phyloP scores from a whole-genome alignment of 2,329 filamentous ascomycete species.

The Ceratocystiopsis minuta region DNA sequence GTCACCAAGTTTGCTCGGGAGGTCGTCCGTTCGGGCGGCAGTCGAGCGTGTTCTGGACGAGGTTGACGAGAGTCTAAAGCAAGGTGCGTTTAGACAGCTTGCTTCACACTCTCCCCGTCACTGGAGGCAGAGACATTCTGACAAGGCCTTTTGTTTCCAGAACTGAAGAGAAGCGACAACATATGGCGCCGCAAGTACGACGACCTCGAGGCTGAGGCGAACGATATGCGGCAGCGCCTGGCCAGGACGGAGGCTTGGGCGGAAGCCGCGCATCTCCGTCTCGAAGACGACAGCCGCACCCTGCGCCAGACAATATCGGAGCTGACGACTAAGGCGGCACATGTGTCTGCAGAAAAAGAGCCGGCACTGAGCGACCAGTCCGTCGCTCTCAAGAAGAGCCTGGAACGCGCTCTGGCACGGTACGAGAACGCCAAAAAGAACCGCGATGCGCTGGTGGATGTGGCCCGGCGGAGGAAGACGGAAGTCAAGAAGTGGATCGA shows the following conservation, averaged over 20 bases:
- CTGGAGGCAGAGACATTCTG: not conserved
- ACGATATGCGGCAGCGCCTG: conserved; percentile 13
- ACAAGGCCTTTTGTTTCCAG: not conserved
- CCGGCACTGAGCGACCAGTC: too few relatives aligned
- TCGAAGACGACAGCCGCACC: too few relatives aligned
- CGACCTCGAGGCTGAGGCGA: not conserved
- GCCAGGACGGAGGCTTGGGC: conserved; percentile 6
- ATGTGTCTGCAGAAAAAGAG: too few relatives aligned
- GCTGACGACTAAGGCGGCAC: too few relatives aligned
- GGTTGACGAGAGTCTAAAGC: conserved; percentile 15
- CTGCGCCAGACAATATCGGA: too few relatives aligned
- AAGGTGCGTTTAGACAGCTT: not conserved
- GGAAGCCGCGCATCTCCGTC: too few relatives aligned
- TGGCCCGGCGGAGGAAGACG: conserved; percentile 22
- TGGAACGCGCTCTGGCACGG: conserved; percentile 7
- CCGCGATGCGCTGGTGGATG: conserved; percentile 22
- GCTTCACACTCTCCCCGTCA: too few relatives aligned
- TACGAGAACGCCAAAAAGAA: conserved; percentile 1
- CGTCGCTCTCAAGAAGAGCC: not conserved
- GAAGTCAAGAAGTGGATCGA: conserved; percentile 27
- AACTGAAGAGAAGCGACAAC: not conserved
- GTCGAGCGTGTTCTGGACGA: conserved; percentile 21
- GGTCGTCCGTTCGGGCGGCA: conserved; percentile 21
- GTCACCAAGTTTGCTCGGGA: not conserved
- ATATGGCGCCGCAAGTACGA: conserved; percentile 1